These are phyloP conservation scores for Acarospora socialis DNA, from an alignment of 2,329 filamentous ascomycete species.

Conservation along the genomic window DNA sequence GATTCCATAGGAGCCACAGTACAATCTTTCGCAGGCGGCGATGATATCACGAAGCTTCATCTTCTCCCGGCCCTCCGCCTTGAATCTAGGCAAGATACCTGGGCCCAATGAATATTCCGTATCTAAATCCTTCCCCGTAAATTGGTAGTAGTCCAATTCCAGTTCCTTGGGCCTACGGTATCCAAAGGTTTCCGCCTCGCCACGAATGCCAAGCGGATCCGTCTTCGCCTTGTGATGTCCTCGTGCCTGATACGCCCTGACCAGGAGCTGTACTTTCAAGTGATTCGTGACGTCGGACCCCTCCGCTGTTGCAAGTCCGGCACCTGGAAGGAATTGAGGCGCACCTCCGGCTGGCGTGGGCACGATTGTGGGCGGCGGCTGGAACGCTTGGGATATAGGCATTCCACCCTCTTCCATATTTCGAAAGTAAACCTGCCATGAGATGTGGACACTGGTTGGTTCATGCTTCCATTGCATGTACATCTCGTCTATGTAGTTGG, in stretches of 20 bases:
- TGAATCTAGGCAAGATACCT: slow-evolving; percentile 89
- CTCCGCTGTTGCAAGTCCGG: slow-evolving; percentile 49
- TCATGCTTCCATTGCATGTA: slow-evolving; percentile 96
- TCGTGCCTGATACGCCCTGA: slow-evolving; percentile 93
- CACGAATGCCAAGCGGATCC: slow-evolving; percentile 86
- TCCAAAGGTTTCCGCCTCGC: slow-evolving; percentile 68
- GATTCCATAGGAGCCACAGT: slow-evolving; percentile 92
- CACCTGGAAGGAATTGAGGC: slow-evolving; percentile 54
- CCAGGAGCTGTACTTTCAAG: slow-evolving; percentile 92
- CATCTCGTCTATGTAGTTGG: slow-evolving; percentile 99
- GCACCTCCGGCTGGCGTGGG: slow-evolving; percentile 68
- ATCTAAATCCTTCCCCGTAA: slow-evolving; percentile 86
- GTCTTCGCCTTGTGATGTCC: slow-evolving; percentile 98
- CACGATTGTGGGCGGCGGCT: slow-evolving; percentile 82
- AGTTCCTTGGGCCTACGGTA: slow-evolving; percentile 86
- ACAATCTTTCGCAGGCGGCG: slow-evolving; percentile 81
- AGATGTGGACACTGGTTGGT: slow-evolving; percentile 84
- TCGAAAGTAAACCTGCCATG: slow-evolving; percentile 98
- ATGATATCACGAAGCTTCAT: slow-evolving; percentile 96
- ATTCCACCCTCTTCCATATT: slow-evolving; percentile 98
- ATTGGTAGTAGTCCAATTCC: slow-evolving; percentile 84
- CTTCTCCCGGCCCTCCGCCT: slow-evolving; percentile 74
- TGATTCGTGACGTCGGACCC: slow-evolving; percentile 86
- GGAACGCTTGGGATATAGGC: slow-evolving; percentile 94
- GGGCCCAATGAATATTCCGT: slow-evolving; percentile 84